Percentiles rank a stretch among this genome's conserved stretches.
phyloP scores from a whole-genome alignment of 805 yeast species.

The Sugiyamaella americana region DNA sequence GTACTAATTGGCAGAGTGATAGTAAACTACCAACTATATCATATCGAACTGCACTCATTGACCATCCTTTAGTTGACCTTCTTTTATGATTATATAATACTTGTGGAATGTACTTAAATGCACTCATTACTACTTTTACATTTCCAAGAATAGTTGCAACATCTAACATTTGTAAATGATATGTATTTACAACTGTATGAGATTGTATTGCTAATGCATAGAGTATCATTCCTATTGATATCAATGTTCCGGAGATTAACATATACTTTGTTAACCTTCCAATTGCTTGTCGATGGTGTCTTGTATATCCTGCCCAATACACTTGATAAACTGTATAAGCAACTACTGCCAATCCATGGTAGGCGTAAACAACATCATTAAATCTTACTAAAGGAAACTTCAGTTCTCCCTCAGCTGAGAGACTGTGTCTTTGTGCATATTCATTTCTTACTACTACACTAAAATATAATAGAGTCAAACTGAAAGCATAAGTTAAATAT shows the following conservation, averaged over 20 bases:
- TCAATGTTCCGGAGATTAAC: constrained; percentile 19
- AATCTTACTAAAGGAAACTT: constrained; percentile 37
- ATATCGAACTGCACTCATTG: constrained; percentile 35
- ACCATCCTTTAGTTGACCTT: constrained; percentile 42
- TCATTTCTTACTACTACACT: constrained; percentile 31
- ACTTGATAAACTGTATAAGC: constrained; percentile 34
- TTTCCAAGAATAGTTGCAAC: constrained; percentile 40
- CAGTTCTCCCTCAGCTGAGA: constrained; percentile 18
- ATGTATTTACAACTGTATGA: constrained; percentile 7
- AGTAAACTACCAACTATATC: constrained; percentile 42
- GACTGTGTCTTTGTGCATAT: constrained; percentile 30
- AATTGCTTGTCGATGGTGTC: constrained; percentile 28
- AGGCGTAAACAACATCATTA: constrained; percentile 41
- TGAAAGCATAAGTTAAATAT: constrained; percentile 30
- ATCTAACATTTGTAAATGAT: constrained; percentile 28
- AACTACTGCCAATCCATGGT: constrained; percentile 39
- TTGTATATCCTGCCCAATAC: constrained; percentile 33
- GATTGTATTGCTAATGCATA: constrained; percentile 26
- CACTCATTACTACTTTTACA: constrained; percentile 40
- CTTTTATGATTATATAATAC: constrained; percentile 38
- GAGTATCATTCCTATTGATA: constrained; percentile 21
- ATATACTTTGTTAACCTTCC: constrained; percentile 24
- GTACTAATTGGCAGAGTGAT: constrained; percentile 35
- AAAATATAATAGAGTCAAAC: constrained; percentile 30
- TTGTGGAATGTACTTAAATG: constrained; percentile 46